phyloP scores from a whole-genome alignment of 1,284 basidiomycete species.

The Trichosporon ovoides region DNA sequence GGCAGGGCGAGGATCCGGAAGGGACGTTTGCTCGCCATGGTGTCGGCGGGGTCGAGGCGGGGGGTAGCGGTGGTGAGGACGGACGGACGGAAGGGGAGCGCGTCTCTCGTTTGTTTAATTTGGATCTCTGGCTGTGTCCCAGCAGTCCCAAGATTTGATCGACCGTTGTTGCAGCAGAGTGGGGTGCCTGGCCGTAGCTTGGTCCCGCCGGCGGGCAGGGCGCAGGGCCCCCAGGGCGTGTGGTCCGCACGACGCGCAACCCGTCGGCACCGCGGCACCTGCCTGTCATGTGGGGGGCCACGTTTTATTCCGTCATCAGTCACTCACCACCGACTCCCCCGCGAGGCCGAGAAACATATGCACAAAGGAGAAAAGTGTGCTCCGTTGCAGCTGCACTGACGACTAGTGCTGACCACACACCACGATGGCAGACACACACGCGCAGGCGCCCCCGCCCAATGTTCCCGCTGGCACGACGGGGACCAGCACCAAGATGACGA shows the following conservation, averaged over 20 bases:
- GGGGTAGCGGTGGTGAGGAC: background rate
- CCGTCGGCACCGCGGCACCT: too few species aligned
- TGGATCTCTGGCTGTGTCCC: background rate
- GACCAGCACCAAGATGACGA: constrained; percentile 14
- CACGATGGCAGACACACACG: background rate
- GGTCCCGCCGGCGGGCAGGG: background rate
- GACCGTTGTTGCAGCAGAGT: background rate
- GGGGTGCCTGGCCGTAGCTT: background rate
- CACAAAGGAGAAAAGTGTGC: too few species aligned
- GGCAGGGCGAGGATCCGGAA: constrained; percentile 43
- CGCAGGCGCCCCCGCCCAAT: background rate
- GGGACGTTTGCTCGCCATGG: constrained; percentile 15
- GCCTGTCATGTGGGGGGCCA: background rate
- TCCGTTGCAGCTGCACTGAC: too few species aligned
- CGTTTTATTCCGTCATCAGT: constrained; percentile 1
- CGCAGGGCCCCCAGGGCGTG: too few species aligned
- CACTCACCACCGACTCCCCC: background rate
- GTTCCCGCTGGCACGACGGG: background rate
- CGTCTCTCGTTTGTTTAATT: background rate
- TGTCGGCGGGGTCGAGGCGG: background rate
- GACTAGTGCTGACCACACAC: background rate
- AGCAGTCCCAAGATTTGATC: background rate
- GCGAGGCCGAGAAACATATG: too few species aligned
- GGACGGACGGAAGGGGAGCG: background rate
- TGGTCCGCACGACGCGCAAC: too few species aligned